A percentile compares a stretch with the other conserved stretches of the same genome.
Conservation (phyloP, 495 filamentous ascomycete genomes). For the Penicillium nucicola region DNA sequence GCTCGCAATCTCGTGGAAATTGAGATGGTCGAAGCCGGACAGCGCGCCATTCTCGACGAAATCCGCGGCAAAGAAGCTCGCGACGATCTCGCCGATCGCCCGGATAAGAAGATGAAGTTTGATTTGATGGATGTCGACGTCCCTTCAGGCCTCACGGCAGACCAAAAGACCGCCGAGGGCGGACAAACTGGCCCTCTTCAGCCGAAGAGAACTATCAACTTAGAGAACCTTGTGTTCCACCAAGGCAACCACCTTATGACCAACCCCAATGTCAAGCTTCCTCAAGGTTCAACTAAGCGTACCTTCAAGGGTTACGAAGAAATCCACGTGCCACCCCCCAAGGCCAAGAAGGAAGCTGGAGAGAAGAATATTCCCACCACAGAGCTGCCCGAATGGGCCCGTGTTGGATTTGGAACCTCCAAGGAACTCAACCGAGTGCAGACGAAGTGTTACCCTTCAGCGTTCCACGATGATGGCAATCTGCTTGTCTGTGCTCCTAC, state of each 20-base stretch:
- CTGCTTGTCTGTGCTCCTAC: slow-evolving; percentile 97
- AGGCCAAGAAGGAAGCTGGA: slow-evolving; percentile 72
- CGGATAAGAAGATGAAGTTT: slow-evolving; percentile 76
- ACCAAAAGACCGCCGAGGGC: slow-evolving; percentile 55
- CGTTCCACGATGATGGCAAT: slow-evolving; percentile 94
- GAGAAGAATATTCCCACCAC: slow-evolving; percentile 79
- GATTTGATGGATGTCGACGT: slow-evolving; percentile 90
- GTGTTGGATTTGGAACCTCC: slow-evolving; percentile 73
- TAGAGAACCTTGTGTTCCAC: slow-evolving; percentile 95
- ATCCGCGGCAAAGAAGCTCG: slow-evolving; percentile 61
- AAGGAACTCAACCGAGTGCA: slow-evolving; percentile 92
- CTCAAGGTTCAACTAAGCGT: slow-evolving; percentile 89
- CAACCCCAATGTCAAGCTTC: slow-evolving; percentile 91
- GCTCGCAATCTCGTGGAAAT: slow-evolving; percentile 76
- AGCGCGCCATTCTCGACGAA: slow-evolving; percentile 83
- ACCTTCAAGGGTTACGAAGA: slow-evolving; percentile 98
- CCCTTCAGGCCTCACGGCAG: slow-evolving; percentile 52
- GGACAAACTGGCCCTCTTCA: slow-evolving; percentile 81
- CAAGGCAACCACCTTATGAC: slow-evolving; percentile 99
- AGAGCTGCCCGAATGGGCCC: slow-evolving; percentile 90
- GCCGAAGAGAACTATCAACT: slow-evolving; percentile 80
- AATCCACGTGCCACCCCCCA: slow-evolving; percentile 91
- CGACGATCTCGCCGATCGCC: slow-evolving; percentile 51
- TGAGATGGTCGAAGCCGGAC: slow-evolving; percentile 86
- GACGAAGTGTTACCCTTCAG: slow-evolving; percentile 83